Evolutionary conservation across 768 basidiomycete species (phyloP), one percentile per base, ranked within the genome.

Genomic region (Suillus fuscotomentosus): DNA sequence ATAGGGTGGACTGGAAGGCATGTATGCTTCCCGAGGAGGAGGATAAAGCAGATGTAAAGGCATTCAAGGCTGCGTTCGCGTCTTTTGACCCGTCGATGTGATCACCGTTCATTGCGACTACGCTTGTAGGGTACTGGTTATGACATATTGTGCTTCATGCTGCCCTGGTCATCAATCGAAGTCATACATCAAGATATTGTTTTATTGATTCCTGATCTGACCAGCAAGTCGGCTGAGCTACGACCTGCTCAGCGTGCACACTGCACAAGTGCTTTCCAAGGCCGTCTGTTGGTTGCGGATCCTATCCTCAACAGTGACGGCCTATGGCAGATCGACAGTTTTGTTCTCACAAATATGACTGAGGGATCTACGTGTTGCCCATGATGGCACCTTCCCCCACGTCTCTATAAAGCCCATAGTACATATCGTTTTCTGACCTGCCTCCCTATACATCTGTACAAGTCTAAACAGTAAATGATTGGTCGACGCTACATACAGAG

Each of bases 1-100:
- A 94, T 22, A 84, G 97, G 55, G 79, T 91, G 60, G 96, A 99
- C 71, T 99, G 97, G 97, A 97, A 94, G 73, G 85, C 83, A 1
- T 99, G 97, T 73, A 81, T 84, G 70, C 84, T 94, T 67, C 77
- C 88, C 10, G 94, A 97, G 64, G 90, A 88, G 15, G 92, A 95
- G 70, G 97, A 99, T 72, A 89, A 81, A 71, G 86, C 84, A 11
- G 97, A 99, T 74, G 92, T 87, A 1, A 79, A 88, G 64, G 83
- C 85, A 51, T 97, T 99, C 78, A 98, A 96, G 72, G 76, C 82
- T 41, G 93, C 90, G 3, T 97, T 97, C 72, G 81, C 86, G 9
- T 77, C 86, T 3, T 92, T 93, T 70, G 88, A 92, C 74, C 87
- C 90, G 1, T 75, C 78, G 7, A 55, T 73, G 48, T 75, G 56